A percentile compares a stretch with the other conserved stretches of the same genome.
Conservation (phyloP, 2,329 filamentous ascomycete species). For the Pestalotiopsis sp. region DNA sequence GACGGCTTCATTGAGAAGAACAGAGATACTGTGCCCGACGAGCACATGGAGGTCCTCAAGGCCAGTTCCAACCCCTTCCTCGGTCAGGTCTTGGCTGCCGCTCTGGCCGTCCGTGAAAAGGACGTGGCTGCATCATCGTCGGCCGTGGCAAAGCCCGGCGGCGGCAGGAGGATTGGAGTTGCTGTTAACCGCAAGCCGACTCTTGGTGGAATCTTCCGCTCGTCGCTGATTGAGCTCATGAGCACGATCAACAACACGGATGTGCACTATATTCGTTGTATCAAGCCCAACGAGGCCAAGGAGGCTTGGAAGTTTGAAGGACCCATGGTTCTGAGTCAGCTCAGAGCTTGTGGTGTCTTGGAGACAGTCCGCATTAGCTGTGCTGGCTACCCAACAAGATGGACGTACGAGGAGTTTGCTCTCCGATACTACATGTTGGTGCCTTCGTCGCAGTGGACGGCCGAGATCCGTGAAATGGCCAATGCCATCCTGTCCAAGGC, state of each 20-base stretch:
- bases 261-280: slow-evolving; percentile 98
- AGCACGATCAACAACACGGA: slow-evolving; percentile 96
- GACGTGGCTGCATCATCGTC: slow-evolving; percentile 68
- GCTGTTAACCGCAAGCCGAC: slow-evolving; percentile 96
- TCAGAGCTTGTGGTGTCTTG: slow-evolving; percentile 96
- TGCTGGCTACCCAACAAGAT: slow-evolving; percentile 94
- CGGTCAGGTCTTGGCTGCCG: slow-evolving; percentile 80
- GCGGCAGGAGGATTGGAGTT: slow-evolving; percentile 84
- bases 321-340: slow-evolving; percentile 96
- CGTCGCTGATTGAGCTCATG: slow-evolving; percentile 97
- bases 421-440: slow-evolving; percentile 98
- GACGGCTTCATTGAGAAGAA: slow-evolving; percentile 99
- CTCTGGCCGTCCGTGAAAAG: slow-evolving; percentile 86
- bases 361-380: slow-evolving; percentile 98
- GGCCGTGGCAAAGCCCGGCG: slow-evolving; percentile 76
- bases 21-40: slow-evolving; percentile 95
- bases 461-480: slow-evolving; percentile 92
- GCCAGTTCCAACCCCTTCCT: slow-evolving; percentile 86
- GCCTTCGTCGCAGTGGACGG: slow-evolving; percentile 85
- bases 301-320: slow-evolving; percentile 98
- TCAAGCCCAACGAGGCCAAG: slow-evolving; percentile 98
- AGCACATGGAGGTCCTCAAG: slow-evolving; percentile 92
- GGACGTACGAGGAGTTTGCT: slow-evolving; percentile 99
- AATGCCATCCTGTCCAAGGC: slow-evolving; percentile 89
- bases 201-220: slow-evolving; percentile 97